Evolutionary conservation across 805 yeast genomes (phyloP).

Genomic region (Yamadazyma endophytica): DNA sequence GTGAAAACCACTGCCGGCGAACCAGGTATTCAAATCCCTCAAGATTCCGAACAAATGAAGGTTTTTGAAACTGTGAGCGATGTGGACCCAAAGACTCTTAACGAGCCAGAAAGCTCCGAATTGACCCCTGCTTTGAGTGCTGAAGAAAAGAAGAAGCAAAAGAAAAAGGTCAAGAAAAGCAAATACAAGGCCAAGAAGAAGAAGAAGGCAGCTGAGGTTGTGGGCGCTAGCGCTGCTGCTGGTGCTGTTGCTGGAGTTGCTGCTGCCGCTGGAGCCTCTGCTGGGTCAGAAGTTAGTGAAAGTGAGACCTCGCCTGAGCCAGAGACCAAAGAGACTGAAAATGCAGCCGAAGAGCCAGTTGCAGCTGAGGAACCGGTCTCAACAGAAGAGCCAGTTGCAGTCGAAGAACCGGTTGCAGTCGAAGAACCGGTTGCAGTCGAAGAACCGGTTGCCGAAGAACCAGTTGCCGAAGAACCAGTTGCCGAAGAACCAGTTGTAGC

Average conservation of each 20-base stretch:
- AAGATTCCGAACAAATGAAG: constrained; percentile 56
- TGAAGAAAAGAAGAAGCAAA: constrained; percentile 37
- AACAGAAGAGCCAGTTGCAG: constrained; percentile 2
- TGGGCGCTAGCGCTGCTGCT: constrained; percentile 9
- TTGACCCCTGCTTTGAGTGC: constrained; percentile 18
- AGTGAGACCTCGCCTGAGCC: constrained; percentile 20
- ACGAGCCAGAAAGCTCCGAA: constrained; percentile 27
- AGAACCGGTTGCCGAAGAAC: neutral
- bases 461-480: constrained; percentile 4
- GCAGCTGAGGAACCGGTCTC: constrained; percentile 2
- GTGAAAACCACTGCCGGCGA: constrained; percentile 50
- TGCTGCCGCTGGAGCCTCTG: constrained; percentile 10
- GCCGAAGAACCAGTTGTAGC: constrained; percentile 1
- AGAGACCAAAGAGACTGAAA: constrained; percentile 8
- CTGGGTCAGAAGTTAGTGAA: constrained; percentile 13
- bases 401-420: constrained; percentile 1
- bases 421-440: neutral
- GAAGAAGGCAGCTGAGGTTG: constrained; percentile 20
- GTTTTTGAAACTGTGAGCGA: constrained; percentile 59
- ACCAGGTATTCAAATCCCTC: constrained; percentile 70
- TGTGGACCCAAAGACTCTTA: constrained; percentile 48
- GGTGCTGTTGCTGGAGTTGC: constrained; percentile 6
- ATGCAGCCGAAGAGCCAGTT: constrained; percentile 4
- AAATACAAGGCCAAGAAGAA: constrained; percentile 41
- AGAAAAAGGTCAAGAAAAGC: constrained; percentile 42